phyloP scores from a whole-genome alignment of 495 filamentous ascomycete genomes.

The Hypomontagnella submonticulosa region DNA sequence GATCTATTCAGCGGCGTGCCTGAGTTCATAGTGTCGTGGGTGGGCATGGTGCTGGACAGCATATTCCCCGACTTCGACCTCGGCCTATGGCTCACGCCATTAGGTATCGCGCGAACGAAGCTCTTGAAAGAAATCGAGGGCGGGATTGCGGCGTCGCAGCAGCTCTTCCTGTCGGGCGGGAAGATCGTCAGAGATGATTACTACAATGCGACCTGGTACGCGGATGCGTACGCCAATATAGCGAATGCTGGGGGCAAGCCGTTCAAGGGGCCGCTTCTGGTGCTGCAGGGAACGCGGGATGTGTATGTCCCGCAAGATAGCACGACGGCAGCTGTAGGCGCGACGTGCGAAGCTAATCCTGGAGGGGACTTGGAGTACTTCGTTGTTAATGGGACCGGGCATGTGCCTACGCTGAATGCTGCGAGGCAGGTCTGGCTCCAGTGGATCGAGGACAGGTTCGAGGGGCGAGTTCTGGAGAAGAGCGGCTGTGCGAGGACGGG shows the following conservation, averaged over 20 bases:
- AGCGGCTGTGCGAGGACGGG: slow-evolving; percentile 24
- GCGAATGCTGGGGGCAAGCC: slow-evolving; percentile 45
- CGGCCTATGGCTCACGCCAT: slow-evolving; percentile 45
- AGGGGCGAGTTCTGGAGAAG: slow-evolving; percentile 27
- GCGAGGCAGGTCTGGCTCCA: slow-evolving; percentile 52
- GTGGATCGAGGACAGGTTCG: slow-evolving; percentile 56
- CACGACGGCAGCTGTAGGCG: slow-evolving; percentile 45
- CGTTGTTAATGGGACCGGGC: slow-evolving; percentile 48
- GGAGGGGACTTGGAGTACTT: no score
- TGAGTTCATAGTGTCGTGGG: slow-evolving; percentile 23
- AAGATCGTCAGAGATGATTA: slow-evolving; percentile 13
- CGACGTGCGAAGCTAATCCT: no score
- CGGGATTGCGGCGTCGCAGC: slow-evolving; percentile 37
- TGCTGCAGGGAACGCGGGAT: slow-evolving; percentile 58
- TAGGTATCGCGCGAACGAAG: slow-evolving; percentile 44
- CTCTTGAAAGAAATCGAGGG: slow-evolving; percentile 50
- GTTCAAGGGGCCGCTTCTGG: slow-evolving; percentile 58
- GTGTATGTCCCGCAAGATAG: slow-evolving; percentile 41
- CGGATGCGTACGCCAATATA: slow-evolving; percentile 39
- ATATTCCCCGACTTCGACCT: slow-evolving; percentile 35
- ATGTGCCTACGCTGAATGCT: slow-evolving; percentile 53
- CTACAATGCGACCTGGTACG: slow-evolving; percentile 40
- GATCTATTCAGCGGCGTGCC: slow-evolving; percentile 40
- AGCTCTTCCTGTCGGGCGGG: slow-evolving; percentile 42
- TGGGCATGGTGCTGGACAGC: slow-evolving; percentile 25